phyloP scores from a whole-genome alignment of 192 early-diverging fungal species.

The Phycomyces nitens region DNA sequence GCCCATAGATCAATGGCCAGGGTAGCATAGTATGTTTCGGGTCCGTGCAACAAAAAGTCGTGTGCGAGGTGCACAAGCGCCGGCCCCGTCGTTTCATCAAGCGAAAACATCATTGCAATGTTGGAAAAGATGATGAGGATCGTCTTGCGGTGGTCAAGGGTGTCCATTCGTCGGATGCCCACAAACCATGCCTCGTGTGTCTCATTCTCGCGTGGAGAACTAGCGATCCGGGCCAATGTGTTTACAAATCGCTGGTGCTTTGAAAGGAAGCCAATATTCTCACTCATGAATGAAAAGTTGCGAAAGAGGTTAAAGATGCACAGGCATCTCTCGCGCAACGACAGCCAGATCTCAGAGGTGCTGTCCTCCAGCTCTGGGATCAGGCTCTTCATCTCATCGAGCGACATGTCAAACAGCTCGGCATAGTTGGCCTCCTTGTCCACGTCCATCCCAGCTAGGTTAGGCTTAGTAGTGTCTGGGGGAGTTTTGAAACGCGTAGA shows the following conservation, averaged over 20 bases:
- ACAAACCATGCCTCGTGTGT: constrained; percentile 29
- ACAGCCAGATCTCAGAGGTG: constrained; percentile 35
- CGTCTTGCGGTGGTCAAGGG: constrained; percentile 64
- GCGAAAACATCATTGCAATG: constrained; percentile 45
- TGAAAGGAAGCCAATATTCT: constrained; percentile 47
- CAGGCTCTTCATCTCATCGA: constrained; percentile 47
- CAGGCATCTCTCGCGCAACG: constrained; percentile 46
- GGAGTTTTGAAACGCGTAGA: constrained; percentile 11
- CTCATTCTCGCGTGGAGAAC: constrained; percentile 6
- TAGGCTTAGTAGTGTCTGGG: constrained; percentile 7
- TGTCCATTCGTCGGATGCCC: constrained; percentile 38
- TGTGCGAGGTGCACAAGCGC: constrained; percentile 43
- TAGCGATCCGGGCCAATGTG: constrained; percentile 31
- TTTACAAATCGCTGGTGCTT: constrained; percentile 42
- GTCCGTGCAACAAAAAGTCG: constrained; percentile 53
- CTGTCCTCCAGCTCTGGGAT: constrained; percentile 33
- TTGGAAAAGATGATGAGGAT: constrained; percentile 62
- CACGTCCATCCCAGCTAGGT: background rate
- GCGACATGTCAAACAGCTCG: constrained; percentile 47
- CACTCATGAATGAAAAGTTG: constrained; percentile 52
- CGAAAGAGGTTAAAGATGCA: constrained; percentile 51
- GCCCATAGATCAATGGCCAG: constrained; percentile 60
- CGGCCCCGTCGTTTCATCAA: constrained; percentile 35
- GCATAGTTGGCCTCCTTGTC: constrained; percentile 35
- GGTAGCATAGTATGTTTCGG: constrained; percentile 56